These are phyloP conservation scores for Aspergillus texensis DNA, from an alignment of 2,329 filamentous ascomycete species.

Conservation along the genomic window DNA sequence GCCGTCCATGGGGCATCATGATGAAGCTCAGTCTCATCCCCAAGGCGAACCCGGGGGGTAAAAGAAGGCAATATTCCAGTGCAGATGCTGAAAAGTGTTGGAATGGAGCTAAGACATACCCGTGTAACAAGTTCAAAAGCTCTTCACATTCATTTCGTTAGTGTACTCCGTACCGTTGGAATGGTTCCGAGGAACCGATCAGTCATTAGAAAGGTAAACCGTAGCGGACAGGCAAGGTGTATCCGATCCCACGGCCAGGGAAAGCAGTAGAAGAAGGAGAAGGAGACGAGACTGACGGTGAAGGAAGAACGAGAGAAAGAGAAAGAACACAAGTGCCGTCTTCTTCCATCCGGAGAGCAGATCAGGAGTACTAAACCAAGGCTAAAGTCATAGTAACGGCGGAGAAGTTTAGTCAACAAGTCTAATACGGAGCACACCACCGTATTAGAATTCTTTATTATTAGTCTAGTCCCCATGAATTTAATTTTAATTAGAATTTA, in stretches of 20 bases:
- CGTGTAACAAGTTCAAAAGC: conserved; percentile 9
- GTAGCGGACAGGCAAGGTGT: neutral
- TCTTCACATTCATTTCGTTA: conserved; percentile 8
- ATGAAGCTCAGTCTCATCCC: neutral
- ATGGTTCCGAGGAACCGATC: conserved; percentile 7
- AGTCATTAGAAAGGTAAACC: conserved; percentile 7
- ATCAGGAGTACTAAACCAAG: conserved; percentile 6
- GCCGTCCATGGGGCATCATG: neutral
- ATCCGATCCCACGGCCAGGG: neutral
- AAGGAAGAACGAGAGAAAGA: neutral
- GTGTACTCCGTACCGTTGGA: conserved; percentile 4
- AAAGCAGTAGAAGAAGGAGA: neutral
- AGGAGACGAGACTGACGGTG: neutral
- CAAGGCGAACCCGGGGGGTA: neutral
- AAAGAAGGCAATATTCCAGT: neutral
- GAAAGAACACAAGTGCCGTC: neutral
- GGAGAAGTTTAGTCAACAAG: neutral
- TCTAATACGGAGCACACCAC: neutral
- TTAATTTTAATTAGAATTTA: conserved; percentile 3
- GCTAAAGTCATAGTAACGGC: neutral
- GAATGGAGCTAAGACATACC: conserved; percentile 13
- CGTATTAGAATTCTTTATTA: conserved; percentile 5
- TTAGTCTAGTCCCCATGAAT: neutral
- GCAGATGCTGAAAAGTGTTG: neutral
- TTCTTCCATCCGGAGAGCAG: neutral